Base-by-base conservation (phyloP, 345 rosid genomes). In the Geranium brycei region DNA sequence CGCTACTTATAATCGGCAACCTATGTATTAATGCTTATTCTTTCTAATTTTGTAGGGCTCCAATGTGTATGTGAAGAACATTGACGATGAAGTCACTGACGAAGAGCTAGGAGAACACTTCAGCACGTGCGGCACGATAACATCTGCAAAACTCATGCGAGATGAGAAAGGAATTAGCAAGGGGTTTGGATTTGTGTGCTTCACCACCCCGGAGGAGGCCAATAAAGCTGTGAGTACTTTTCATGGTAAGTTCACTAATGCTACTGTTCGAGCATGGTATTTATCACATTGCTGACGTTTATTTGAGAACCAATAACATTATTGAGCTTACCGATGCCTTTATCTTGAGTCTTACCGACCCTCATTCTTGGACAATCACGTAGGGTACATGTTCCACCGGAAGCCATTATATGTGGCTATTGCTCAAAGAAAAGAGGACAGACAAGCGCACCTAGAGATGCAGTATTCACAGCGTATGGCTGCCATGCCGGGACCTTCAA, bases 151-250 rank as follows among this genome's bases (percentile, higher is more conserved):
- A 75, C 47, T 83, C 59, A 85, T 83, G 89, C 75, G 86, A 68
- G 86, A 85, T 68, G 78, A 81, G 23, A 88, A 81, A 79, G 91
- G 96, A 65, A 70, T 68, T 31, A 81, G 84, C 65, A 88, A 77
- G 66, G 96, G 96, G 16, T 84, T 84, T 72, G 91, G 91, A 66
- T 88, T 88, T 77, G 88, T 86, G 13, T 82, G 89, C 72, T 86
- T 88, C 75, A 84, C 89, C 72, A 71, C 67, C 59, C 78, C 84
- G 47, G 88, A 78, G 77, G 89, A 86, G 77, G 91, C 89, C 38
- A 71, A 16, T 59, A 77, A 75, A 60, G 92, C 88, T 63, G 86
- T 84, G 63, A 76, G 60, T 66, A 69, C 71, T 30, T 76, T 81
- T 61, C 79, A 84, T 65, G 88, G 92, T 86, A 82, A 67, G 71